phyloP scores from a whole-genome alignment of 1,284 basidiomycete species.

The Inonotus hispidus region DNA sequence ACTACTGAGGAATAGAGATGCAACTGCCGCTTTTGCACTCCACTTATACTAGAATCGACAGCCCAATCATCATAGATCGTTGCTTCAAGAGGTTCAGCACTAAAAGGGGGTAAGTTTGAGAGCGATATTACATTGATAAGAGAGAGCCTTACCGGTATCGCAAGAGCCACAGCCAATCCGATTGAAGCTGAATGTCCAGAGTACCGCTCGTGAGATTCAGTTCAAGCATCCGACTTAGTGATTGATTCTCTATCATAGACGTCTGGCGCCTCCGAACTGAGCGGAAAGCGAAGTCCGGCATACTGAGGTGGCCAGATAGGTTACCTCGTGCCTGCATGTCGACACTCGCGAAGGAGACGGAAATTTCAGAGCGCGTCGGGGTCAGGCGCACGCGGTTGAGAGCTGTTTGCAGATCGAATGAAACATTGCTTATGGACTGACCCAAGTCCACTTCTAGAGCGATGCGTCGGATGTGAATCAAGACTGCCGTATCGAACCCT shows the following conservation, averaged over 20 bases:
- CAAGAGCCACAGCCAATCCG: slow-evolving; percentile 72
- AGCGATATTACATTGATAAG: slow-evolving; percentile 2
- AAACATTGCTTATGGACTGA: slow-evolving; percentile 62
- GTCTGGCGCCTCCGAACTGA: slow-evolving; percentile 53
- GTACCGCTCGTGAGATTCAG: slow-evolving; percentile 73
- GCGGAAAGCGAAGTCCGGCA: slow-evolving; percentile 72
- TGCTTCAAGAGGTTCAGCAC: slow-evolving; percentile 74
- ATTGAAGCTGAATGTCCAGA: slow-evolving; percentile 62
- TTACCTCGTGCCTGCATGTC: slow-evolving; percentile 65
- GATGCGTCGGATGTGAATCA: slow-evolving; percentile 68
- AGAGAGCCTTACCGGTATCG: slow-evolving; percentile 62
- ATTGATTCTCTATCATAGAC: slow-evolving; percentile 29
- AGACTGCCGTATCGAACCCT: slow-evolving; percentile 51
- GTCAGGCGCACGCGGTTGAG: slow-evolving; percentile 58
- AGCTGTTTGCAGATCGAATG: slow-evolving; percentile 57
- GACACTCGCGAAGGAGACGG: slow-evolving; percentile 60
- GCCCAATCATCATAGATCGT: slow-evolving; percentile 84
- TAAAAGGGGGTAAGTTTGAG: slow-evolving; percentile 28
- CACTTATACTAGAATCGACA: slow-evolving; percentile 34
- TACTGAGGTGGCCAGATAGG: slow-evolving; percentile 62
- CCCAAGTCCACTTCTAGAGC: slow-evolving; percentile 73
- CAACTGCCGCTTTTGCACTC: slow-evolving; percentile 52
- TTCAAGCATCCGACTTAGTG: slow-evolving; percentile 55
- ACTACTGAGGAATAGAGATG: slow-evolving; percentile 71
- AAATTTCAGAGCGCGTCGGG: slow-evolving; percentile 53